Base-by-base conservation (phyloP, 768 basidiomycete genomes). In the Boletus eberwhitei region DNA sequence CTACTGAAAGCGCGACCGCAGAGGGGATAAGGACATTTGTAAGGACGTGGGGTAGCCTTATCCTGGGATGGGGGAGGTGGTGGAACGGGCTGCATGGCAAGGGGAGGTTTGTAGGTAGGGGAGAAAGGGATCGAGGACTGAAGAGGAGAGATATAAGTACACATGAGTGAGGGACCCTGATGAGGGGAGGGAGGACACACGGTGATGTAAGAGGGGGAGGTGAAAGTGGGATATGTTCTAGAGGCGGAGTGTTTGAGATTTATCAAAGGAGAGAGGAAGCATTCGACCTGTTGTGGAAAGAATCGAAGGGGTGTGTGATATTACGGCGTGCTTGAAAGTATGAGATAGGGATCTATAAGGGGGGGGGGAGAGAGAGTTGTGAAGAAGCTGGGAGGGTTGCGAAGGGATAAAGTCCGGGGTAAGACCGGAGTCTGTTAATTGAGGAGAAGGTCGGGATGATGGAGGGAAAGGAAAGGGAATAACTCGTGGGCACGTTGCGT, bases 1-100 rank as follows among this genome's bases (percentile, higher is more conserved):
- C 96, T 79, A 66, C 90, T 94, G 73, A 99, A 99, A 0, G 96
- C 93, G n/a, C 93, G 80, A 26, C 91, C 92, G 67, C 96, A 99
- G 31, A 91, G 80, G 4, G 79, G 80, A 70, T 90, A 91, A 3
- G 96, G 96, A 70, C 96, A 99, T 69, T 98, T 98, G 85, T 98
- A 99, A 0, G 96, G 96, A 54, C 94, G 73, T 0, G 85, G 71
- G 38, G 73, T 71, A 26, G 71, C 60, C 66, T 79, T 79, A 32
- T 79, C 78, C 39, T 71, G 64, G 0, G 59, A 40, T 16, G 55
- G 22, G 58, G 40, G 11, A n/a, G 48, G 46, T 6, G 48, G 55
- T 6, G 52, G 26, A 32, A 57, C 22, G 31, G 56, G 31, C 13
- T 70, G 71, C 69, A 70, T 70, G 47, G 68, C 24, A 16, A 48